phyloP scores from a whole-genome alignment of 2,329 filamentous ascomycete genomes.

The Colletotrichum caudatum region DNA sequence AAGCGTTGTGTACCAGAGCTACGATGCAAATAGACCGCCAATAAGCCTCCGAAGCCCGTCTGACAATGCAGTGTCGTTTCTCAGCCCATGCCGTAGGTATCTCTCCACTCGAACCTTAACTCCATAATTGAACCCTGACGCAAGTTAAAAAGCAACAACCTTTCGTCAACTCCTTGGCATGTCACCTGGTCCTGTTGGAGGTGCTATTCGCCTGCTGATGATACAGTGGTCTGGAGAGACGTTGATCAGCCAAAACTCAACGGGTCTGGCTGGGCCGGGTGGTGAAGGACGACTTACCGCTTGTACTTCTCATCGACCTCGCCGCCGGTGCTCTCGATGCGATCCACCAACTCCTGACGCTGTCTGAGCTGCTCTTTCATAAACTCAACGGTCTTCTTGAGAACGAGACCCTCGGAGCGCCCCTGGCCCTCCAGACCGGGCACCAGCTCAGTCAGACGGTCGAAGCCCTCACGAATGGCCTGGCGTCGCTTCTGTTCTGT shows the following conservation, averaged over 20 bases:
- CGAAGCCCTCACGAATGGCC: slow-evolving; percentile 86
- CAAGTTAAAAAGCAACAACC: slow-evolving; percentile 2
- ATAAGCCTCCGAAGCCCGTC: background rate
- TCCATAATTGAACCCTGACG: background rate
- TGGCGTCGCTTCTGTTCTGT: slow-evolving; percentile 61
- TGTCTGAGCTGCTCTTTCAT: slow-evolving; percentile 71
- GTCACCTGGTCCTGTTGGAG: slow-evolving; percentile 21
- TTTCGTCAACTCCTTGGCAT: background rate
- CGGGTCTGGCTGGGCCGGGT: background rate
- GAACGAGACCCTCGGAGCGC: slow-evolving; percentile 86
- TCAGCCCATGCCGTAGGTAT: slow-evolving; percentile 18
- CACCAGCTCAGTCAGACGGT: slow-evolving; percentile 82
- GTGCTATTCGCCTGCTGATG: slow-evolving; percentile 22
- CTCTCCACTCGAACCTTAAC: background rate
- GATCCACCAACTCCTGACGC: slow-evolving; percentile 67
- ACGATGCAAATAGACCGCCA: slow-evolving; percentile 16
- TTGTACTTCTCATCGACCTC: slow-evolving; percentile 63
- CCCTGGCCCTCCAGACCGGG: slow-evolving; percentile 86
- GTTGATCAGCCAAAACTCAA: background rate
- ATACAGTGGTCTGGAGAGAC: background rate
- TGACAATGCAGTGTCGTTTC: background rate
- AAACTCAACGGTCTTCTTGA: slow-evolving; percentile 76
- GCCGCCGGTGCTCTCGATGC: slow-evolving; percentile 70
- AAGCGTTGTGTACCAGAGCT: slow-evolving; percentile 3
- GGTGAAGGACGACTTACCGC: slow-evolving; percentile 51